Evolutionary conservation across 495 filamentous ascomycete species (phyloP).

Genomic region (Xylaria castorea): DNA sequence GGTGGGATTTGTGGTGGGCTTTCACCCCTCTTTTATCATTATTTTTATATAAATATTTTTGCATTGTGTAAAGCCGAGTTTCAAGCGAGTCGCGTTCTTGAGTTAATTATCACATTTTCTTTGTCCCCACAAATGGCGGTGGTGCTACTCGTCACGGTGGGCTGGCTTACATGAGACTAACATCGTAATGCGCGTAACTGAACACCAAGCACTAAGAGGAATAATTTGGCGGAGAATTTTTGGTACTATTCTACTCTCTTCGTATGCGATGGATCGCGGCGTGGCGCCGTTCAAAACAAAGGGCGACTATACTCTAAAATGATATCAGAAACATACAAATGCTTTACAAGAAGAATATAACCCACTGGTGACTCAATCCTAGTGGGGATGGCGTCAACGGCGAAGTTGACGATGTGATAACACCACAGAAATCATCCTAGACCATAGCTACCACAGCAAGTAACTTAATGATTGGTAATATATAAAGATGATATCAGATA

Average conservation of each 20-base stretch:
- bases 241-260: neutral
- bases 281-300: neutral
- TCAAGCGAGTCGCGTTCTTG: constrained; percentile 33
- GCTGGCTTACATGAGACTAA: constrained; percentile 37
- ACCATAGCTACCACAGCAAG: neutral
- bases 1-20: neutral
- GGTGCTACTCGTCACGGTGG: constrained; percentile 18
- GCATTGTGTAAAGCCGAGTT: constrained; percentile 22
- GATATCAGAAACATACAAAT: neutral
- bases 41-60: neutral
- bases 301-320: neutral
- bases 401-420: neutral
- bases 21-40: neutral
- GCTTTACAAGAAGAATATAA: neutral
- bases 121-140: constrained; percentile 26
- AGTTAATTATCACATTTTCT: constrained; percentile 34
- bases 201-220: neutral
- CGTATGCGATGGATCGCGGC: neutral
- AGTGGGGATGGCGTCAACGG: neutral
- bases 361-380: neutral
- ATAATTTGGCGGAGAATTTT: constrained; percentile 12
- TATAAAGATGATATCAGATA: neutral
- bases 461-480: neutral
- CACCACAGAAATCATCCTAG: neutral
- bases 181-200: neutral